Percentiles rank a stretch among this genome's conserved stretches.
Evolutionary conservation across 1,284 basidiomycete species (phyloP).

Genomic region (Moesziomyces sp.): DNA sequence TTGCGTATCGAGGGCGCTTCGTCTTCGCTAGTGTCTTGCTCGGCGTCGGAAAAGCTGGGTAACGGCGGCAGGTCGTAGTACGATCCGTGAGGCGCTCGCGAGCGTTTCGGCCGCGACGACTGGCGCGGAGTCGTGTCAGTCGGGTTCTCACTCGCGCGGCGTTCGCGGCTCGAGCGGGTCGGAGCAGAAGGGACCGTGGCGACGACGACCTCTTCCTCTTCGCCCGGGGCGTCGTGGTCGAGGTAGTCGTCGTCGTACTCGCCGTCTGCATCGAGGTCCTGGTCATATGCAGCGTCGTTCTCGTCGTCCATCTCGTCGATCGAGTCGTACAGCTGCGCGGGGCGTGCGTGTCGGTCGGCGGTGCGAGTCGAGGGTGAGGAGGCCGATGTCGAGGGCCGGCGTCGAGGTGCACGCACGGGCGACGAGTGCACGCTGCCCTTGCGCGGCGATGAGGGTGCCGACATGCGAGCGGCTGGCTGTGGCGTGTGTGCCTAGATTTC

Average conservation of each 20-base stretch:
- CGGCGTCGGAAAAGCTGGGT: slow-evolving; percentile 17
- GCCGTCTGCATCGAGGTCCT: slow-evolving; percentile 31
- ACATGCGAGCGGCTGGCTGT: slow-evolving; percentile 3
- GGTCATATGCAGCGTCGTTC: slow-evolving; percentile 27
- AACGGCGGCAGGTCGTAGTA: slow-evolving; percentile 18
- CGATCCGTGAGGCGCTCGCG: slow-evolving; percentile 11
- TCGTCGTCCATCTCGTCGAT: slow-evolving; percentile 3
- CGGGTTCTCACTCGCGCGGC: neutral
- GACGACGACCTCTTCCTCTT: slow-evolving; percentile 5
- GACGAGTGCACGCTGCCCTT: slow-evolving; percentile 3
- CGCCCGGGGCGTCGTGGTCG: slow-evolving; percentile 11
- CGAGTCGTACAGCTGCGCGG: neutral
- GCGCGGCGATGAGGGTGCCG: slow-evolving; percentile 12
- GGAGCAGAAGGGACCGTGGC: neutral
- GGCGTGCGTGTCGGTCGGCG: slow-evolving; percentile 1
- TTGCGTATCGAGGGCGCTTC: slow-evolving; percentile 26
- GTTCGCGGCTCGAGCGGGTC: neutral
- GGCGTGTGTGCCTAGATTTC: neutral
- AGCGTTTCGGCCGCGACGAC: slow-evolving; percentile 17
- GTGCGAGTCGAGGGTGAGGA: slow-evolving; percentile 15
- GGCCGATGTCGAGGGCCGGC: neutral
- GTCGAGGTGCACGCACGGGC: slow-evolving; percentile 4
- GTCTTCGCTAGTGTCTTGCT: slow-evolving; percentile 22
- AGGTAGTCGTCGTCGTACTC: slow-evolving; percentile 28
- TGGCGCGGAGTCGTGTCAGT: slow-evolving; percentile 10